Evolutionary conservation across 2,329 filamentous ascomycete species (phyloP), one percentile per base, ranked within the genome.

Genomic region (Neobulgaria alba): DNA sequence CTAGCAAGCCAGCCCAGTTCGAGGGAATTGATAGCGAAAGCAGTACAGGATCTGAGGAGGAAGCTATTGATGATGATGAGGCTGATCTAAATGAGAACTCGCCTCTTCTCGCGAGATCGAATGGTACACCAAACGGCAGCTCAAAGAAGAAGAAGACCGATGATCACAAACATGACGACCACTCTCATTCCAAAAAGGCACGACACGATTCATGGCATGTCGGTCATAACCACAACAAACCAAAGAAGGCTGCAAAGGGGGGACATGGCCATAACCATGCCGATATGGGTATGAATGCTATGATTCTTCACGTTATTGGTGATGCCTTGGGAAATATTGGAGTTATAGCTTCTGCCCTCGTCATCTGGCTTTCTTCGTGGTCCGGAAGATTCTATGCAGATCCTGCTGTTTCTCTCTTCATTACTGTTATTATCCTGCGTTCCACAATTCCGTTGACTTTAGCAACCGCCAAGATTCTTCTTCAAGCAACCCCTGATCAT

Each of bases 251-350:
- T 4, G 62, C 67, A 45, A 66, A 68, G 15, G 73, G 76, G 46
- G 75, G 79, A 19, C 77, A 83, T 52, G 77, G 83, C 20, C 87
- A 93, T 61, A 85, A 69, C 48, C 87, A 94, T 60, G 81, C 69
- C 44, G 89, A 98, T 58, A 82, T 98, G 69, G 95, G 95, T 62
- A 96, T 98, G 90, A 85, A 85, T 38, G 85, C 82, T 38, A 82
- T 89, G 68, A 66, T 89, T 43, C 69, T 85, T 19, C 80, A 85
- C 54, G 80, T 85, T 32, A 73, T 93, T 49, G 86, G 87, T 31
- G 86, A 93, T 62, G 85, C 85, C 33, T 73, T 93, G 3, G 87
- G 86, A 51, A 93, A 93, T 57, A 75, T 93, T 39, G 87, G 86
- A 54, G 86, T 93, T 51, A 93, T 93, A 48, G 71, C 72, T 35